Conservation (phyloP, 805 yeast species). For the Candida hungchunana region DNA sequence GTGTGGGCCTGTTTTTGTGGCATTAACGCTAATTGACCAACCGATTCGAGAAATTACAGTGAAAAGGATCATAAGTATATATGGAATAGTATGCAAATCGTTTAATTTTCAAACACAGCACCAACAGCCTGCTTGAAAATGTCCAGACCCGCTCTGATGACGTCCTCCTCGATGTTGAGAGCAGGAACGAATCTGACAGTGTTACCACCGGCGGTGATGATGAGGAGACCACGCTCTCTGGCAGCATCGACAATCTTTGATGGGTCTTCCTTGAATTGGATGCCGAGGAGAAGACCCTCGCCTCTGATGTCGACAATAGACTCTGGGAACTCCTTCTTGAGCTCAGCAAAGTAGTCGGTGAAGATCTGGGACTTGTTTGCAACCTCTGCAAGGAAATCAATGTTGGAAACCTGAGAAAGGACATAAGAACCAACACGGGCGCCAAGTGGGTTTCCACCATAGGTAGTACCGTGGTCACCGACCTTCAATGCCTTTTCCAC, state of each 20-base stretch:
- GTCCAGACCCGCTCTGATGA: slow-evolving; percentile 64
- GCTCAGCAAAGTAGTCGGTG: slow-evolving; percentile 41
- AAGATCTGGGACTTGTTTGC: slow-evolving; percentile 56
- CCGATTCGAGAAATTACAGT: too few species aligned
- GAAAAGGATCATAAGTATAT: too few species aligned
- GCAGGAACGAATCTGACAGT: slow-evolving; percentile 92
- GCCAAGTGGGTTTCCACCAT: slow-evolving; percentile 95
- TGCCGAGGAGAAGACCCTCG: slow-evolving; percentile 81
- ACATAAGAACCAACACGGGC: slow-evolving; percentile 78
- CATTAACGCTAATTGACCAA: too few species aligned
- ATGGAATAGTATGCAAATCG: too few species aligned
- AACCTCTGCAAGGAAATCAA: slow-evolving; percentile 58
- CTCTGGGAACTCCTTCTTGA: slow-evolving; percentile 54
- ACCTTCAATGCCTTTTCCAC: slow-evolving; percentile 70
- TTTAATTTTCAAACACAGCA: slow-evolving; percentile 20
- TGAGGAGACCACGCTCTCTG: slow-evolving; percentile 73
- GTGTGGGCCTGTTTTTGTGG: too few species aligned
- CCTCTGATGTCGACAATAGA: slow-evolving; percentile 74
- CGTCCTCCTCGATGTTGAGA: slow-evolving; percentile 69
- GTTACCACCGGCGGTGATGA: slow-evolving; percentile 90
- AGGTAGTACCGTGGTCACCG: slow-evolving; percentile 98
- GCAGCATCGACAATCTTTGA: slow-evolving; percentile 58
- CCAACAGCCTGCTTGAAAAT: slow-evolving; percentile 58
- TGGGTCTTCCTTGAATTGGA: slow-evolving; percentile 70
- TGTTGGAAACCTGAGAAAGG: slow-evolving; percentile 58